Evolutionary conservation across 148 eudicot species (phyloP), one percentile per base, ranked within the genome.

Genomic region (Talinum fruticosum): DNA sequence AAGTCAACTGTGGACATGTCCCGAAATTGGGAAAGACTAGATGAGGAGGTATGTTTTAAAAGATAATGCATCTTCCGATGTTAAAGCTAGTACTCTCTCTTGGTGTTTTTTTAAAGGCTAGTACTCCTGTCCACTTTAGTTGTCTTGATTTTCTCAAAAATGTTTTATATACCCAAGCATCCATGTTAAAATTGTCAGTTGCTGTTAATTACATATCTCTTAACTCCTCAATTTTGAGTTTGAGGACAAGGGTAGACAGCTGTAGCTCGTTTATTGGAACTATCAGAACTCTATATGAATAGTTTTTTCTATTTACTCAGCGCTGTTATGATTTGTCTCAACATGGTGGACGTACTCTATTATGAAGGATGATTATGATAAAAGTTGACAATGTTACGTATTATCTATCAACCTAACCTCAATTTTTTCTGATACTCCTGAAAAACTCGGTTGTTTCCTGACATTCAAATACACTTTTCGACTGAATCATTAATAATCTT

Each of bases 1-100:
- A 94, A 92, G 86, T 84, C 98, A 10, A 69, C 80, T 57, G 3
- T 51, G 33, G 77, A 92, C 87, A 90, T 94, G 98, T 70, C 90
- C 37, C 66, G 45, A 62, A 61, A 81, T 7, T 94, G 98, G 98
- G 76, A 80, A 84, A 84, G 85, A 80, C 72, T 94, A 79, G 93
- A 94, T 47, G 79, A 78, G 76, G 98, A 94, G 97, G 98, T 94
- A 62, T 26, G 33, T 29, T 24, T 8, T 8, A 82, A 75, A 69
- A 35, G 7, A 19, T 35, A 57, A 70, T 54, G 18, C 53, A 8
- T 36, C 54, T 30, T 66, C 54, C 6, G 15, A 14, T 65, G 14
- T 44, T 37, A 45, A 57, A 36, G 30, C 3, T 36, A 0, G 66
- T 78, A 53, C 14, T 66, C 28, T n/a, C 6, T 41, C n/a, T n/a